Percentiles rank a stretch among this genome's conserved stretches.
Evolutionary conservation across 2,329 filamentous ascomycete genomes (phyloP).

Genomic region (Aspergillus sp.): DNA sequence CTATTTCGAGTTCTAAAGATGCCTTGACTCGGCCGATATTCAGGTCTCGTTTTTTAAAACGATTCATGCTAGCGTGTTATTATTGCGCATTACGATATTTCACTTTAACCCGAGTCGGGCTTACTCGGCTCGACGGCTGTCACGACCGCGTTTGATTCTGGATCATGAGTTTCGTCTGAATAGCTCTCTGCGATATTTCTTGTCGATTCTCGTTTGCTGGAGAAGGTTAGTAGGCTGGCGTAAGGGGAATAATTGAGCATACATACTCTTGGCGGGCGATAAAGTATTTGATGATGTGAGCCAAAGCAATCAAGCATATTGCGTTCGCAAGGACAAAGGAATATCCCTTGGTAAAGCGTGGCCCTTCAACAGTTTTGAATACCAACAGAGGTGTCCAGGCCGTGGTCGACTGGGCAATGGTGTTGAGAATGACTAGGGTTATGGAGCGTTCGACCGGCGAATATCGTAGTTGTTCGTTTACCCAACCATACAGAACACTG

Average conservation of each 20-base stretch:
- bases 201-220: conserved; percentile 5
- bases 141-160: neutral
- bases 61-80: conserved; percentile 2
- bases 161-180: conserved; percentile 5
- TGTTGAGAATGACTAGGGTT: conserved; percentile 53
- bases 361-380: conserved; percentile 49
- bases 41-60: neutral
- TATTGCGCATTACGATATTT: conserved; percentile 1
- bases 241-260: neutral
- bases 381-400: conserved; percentile 57
- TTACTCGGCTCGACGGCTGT: conserved; percentile 2
- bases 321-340: conserved; percentile 43
- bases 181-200: conserved; percentile 2
- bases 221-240: neutral
- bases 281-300: conserved; percentile 25
- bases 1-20: neutral
- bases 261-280: conserved; percentile 15
- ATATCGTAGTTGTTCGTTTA: conserved; percentile 50
- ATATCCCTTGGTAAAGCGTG: conserved; percentile 46
- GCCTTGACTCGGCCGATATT: neutral
- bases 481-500: conserved; percentile 57
- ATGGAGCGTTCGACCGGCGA: conserved; percentile 48
- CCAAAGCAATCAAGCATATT: conserved; percentile 35
- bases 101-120: neutral
- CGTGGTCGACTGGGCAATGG: conserved; percentile 55